These are phyloP conservation scores for Smallanthus sonchifolius DNA, from an alignment of 129 eudicot species.

Conservation along the genomic window DNA sequence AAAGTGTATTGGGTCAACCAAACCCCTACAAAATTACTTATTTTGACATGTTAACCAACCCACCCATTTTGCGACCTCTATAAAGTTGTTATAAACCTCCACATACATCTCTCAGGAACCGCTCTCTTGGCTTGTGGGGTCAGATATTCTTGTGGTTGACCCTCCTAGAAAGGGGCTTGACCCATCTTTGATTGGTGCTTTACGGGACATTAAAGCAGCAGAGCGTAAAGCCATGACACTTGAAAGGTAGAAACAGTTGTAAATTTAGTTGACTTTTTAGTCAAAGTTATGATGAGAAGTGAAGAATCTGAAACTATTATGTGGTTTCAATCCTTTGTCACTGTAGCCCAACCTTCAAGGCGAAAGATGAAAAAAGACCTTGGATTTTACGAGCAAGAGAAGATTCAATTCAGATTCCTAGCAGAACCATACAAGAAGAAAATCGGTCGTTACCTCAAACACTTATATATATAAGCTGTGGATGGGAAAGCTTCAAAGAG, in stretches of 20 bases:
- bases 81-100: not conserved
- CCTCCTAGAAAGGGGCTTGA: constrained; percentile 98
- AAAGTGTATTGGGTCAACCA: not conserved
- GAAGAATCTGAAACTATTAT: constrained; percentile 13
- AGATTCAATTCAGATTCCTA: constrained; percentile 51
- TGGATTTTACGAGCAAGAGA: constrained; percentile 92
- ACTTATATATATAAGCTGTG: constrained; percentile 90
- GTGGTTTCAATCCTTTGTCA: constrained; percentile 20
- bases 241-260: constrained; percentile 42
- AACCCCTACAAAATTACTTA: not conserved
- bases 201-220: constrained; percentile 46
- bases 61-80: not conserved
- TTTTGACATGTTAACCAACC: not conserved
- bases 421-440: constrained; percentile 52
- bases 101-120: constrained; percentile 63
- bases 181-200: constrained; percentile 55
- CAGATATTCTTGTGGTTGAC: constrained; percentile 95
- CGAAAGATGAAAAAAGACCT: constrained; percentile 83
- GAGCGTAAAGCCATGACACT: constrained; percentile 49
- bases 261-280: not conserved
- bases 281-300: not conserved
- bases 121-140: constrained; percentile 88
- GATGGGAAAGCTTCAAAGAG: constrained; percentile 96
- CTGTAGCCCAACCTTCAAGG: constrained; percentile 43
- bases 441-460: constrained; percentile 65